Base-by-base conservation (phyloP, 1,284 basidiomycete genomes). In the Tilletia setariae region DNA sequence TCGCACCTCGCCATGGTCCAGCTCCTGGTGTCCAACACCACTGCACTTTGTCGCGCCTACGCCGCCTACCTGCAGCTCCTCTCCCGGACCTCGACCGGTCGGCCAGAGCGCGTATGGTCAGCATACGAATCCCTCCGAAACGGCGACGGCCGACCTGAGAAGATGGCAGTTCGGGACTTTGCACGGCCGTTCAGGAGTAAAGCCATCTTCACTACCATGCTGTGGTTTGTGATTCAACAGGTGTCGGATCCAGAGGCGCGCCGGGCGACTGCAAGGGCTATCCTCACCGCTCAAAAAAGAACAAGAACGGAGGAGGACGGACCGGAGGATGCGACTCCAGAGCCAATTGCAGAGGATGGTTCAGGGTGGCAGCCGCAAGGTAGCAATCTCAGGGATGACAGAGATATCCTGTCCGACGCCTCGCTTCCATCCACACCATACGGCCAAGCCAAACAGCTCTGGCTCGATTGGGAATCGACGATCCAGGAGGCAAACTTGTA, bases 151-250 rank as follows among this genome's bases (percentile, higher is more conserved):
- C 2, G 32, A 30, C 56, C 56, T 16, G 56, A 61, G 7, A 30
- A 30, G 2, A 35, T 61, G 4, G 15, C 28, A 8, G 32, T n/a
- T 9, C 35, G 28, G 16, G 56, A 61, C 1, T 61, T 61, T 30
- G 32, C 30, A 13, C 56, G 56, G 32, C 56, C 56, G 23, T 61
- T 35, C 56, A 25, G 56, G 28, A 61, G 32, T n/a, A 61, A 32
- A 30, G 16, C 32, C 15, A 61, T 61, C 28, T 61, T 61, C 56
- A 61, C 56, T 1, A 61, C 56, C 15, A 61, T 61, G 56, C 56
- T 61, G 2, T 30, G 25, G 25, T 19, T 19, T 8, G 32, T 35
- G 16, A 32, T 61, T 16, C 32, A 32, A 6, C 56, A 61, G 19
- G 56, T 61, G 16, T 30, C 56, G 21, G 19, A 25, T 61, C 56